Evolutionary conservation across 23 red algal genomes (phyloP), one percentile per base, ranked within the genome.

Genomic region (Gracilaria domingensis): DNA sequence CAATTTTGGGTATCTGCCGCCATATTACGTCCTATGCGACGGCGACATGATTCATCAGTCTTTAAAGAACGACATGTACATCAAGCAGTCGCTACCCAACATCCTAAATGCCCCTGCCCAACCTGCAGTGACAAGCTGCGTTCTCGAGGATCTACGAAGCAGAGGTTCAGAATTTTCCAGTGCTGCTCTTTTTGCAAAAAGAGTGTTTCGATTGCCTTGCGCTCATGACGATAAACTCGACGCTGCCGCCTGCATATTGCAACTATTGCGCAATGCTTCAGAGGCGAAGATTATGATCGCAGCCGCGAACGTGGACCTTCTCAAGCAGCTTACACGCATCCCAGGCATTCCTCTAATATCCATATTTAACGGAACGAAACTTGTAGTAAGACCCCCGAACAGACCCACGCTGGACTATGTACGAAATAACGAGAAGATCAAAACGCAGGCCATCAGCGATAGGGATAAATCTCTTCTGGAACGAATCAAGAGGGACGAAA

Each of bases 331-430:
- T 34, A n/a, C 50, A 23, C 67, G 36, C 30, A 61, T 89, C 44
- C 84, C 93, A 5, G 93, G 93, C 13, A 67, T 95, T 51, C 84
- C 84, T n/a, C 40, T 89, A 6, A 76, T 95, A 49, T 55, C 84
- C 40, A 75, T 95, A 57, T 65, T 89, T 20, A 89, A 82, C 55
- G 12, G 59, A 55, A 82, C 74, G 23, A 88, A 87, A 75, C 80
- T 94, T 53, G 83, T 69, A 25, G 39, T 94, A 12, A 66, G 57
- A 81, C 71, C 70, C 7, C 92, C 92, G 33, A 45, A 17, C 55
- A 81, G 40, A 47, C 75, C 48, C 7, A 88, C 83, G 26, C 42
- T 94, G 13, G 73, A 81, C 6, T 58, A 33, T 35, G 75, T 88
- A 16, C 58, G 21, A 34, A 18, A 51, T 6, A 55, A 48, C 12